Evolutionary conservation across 1,139 yeast species (phyloP).

Genomic region (Magnusiomyces ingens): DNA sequence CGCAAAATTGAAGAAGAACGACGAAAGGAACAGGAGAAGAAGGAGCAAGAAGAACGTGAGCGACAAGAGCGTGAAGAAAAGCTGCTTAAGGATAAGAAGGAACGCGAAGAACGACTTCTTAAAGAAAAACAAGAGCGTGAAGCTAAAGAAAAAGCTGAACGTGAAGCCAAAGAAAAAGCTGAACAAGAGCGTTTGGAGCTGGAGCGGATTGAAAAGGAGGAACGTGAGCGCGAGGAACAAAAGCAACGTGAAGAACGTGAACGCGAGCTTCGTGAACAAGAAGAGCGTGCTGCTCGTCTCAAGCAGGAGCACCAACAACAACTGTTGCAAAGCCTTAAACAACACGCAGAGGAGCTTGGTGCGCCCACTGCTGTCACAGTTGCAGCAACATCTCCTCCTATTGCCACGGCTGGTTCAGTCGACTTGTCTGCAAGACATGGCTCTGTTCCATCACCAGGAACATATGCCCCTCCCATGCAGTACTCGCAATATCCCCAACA

Average conservation of each 20-base stretch:
- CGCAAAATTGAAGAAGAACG: constrained; percentile 36
- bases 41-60: constrained; percentile 39
- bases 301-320: constrained; percentile 21
- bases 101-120: constrained; percentile 19
- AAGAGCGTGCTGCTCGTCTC: constrained; percentile 10
- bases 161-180: constrained; percentile 17
- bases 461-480: neutral
- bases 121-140: constrained; percentile 16
- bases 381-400: constrained; percentile 4
- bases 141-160: constrained; percentile 12
- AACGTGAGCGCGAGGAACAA: constrained; percentile 8
- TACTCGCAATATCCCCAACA: neutral
- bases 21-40: constrained; percentile 34
- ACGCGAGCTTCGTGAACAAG: constrained; percentile 8
- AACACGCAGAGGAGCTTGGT: constrained; percentile 16
- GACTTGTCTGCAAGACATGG: constrained; percentile 7
- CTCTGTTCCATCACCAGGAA: constrained; percentile 1
- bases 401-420: constrained; percentile 5
- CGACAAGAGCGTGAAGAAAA: constrained; percentile 36
- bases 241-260: constrained; percentile 10
- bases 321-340: constrained; percentile 18
- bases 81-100: constrained; percentile 36
- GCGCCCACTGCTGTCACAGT: constrained; percentile 9
- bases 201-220: constrained; percentile 13
- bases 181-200: constrained; percentile 17